Evolutionary conservation across 2,329 filamentous ascomycete genomes (phyloP), one percentile per base, ranked within the genome.

Genomic region (Sporothrix pseudoabietina): DNA sequence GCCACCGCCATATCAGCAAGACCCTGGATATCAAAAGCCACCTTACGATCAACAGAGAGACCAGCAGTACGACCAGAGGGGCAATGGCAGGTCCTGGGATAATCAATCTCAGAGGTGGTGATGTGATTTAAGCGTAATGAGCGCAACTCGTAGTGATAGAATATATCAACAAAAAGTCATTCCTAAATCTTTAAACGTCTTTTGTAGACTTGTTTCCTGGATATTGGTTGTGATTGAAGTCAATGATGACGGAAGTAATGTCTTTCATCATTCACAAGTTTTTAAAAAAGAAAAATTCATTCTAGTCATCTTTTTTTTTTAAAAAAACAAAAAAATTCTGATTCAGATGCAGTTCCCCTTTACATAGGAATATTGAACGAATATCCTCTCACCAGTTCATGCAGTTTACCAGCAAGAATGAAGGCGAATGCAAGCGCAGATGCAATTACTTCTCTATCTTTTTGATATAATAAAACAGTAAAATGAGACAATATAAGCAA

Each of bases 401-500:
- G 35, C 4, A 35, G 8, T 35, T 35, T 35, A 55, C 22, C 3
- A 7, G 12, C 8, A 4, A 55, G 22, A 14, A 71, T 49, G 10
- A 39, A 44, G 10, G 10, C 19, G 35, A 41, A 44, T 26, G 35
- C 59, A 65, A 55, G 35, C n/a, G 55, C 59, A 65, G 35, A 65
- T 65, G 59, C 59, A 65, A 44, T 65, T 65, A 44, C n/a, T 44
- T 65, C n/a, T 65, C n/a, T 44, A 44, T 65, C 8, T 16, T 65
- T 65, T 57, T 32, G 16, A 47, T 32, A 47, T 32, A 49, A 19
- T 49, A 49, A 44, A 44, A 35, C 35, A 35, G 3, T 35, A 35
- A 35, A 49, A 65, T 69, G 61, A 69, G 52, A 41, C 41, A 69
- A 69, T 49, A 57, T 30, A 49, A 59, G 12, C 9, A 72, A 69